Base-by-base conservation (phyloP, 495 filamentous ascomycete species). In the Tricharina praecox region DNA sequence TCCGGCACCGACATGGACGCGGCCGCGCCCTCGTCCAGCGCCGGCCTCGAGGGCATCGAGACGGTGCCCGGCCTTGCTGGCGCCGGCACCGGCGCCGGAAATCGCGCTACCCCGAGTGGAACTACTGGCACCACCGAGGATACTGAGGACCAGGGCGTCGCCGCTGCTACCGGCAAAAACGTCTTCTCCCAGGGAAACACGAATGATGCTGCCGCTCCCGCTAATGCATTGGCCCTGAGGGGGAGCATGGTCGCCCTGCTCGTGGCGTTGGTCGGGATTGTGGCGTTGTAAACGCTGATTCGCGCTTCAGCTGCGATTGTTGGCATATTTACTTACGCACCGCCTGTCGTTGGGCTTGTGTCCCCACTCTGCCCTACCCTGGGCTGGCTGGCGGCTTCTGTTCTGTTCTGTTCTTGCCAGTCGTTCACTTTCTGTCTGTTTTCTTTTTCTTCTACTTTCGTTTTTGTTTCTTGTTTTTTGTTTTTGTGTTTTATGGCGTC, bases 1-100 rank as follows among this genome's bases (percentile, higher is more conserved):
- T 82, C 81, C 0, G 90, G 90, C 38, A 66, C 73, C 7, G 71
- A 93, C 62, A 82, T 82, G 77, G 58, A 70, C 33, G 65, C 64
- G 23, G 76, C 64, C 18, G 53, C 50, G 8, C 53, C 62, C 20
- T 33, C 25, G 1, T 20, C 59, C 63, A 38, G 55, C 65, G 10
- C 61, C 62, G 33, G 35, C 19, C 13, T 42, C 32, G 21, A 41
- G 32, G 57, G 62, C 15, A 35, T 64, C 10, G 64, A 65, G 11
- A 63, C 58, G 16, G 56, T 69, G 25, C 66, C 66, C 9, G 66
- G 66, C 4, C 48, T 69, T 33, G 52, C 58, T 23, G 67, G 66
- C 23, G 59, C 61, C 15, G 65, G 66, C 9, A 62, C 64, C 19
- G 66, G 64, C 24, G 39, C 51, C 25, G 40, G 19, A 32, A 37